Evolutionary conservation across 140 eudicot genomes (phyloP).

Genomic region (Flaveria floridana): DNA sequence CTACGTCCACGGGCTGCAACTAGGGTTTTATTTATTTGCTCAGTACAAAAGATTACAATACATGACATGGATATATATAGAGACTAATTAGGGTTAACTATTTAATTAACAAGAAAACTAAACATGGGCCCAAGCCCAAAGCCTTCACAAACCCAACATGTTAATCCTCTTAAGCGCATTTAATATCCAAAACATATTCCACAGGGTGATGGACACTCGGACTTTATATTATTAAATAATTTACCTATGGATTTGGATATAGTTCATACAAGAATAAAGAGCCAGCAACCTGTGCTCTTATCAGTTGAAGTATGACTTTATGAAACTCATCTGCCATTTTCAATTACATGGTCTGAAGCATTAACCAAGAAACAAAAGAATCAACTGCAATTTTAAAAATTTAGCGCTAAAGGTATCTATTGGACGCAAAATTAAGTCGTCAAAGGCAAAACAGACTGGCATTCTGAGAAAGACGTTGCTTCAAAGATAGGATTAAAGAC

Average conservation of each 20-base stretch:
- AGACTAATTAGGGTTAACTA: too few relatives aligned
- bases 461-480: neutral
- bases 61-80: too few relatives aligned
- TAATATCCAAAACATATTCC: neutral
- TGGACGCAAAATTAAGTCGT: neutral
- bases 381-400: neutral
- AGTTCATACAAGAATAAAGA: neutral
- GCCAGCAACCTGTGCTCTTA: neutral
- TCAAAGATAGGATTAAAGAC: neutral
- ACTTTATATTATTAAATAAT: neutral
- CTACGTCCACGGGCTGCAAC: too few relatives aligned
- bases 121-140: too few relatives aligned
- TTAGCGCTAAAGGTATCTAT: neutral
- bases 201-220: neutral
- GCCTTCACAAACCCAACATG: too few relatives aligned
- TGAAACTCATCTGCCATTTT: neutral
- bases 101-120: too few relatives aligned
- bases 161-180: neutral
- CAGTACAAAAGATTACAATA: too few relatives aligned
- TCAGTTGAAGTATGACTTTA: neutral
- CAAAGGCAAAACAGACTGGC: neutral
- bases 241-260: neutral
- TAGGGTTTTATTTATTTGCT: too few relatives aligned
- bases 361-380: neutral
- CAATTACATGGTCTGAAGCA: neutral